Evolutionary conservation across 108 stramenopile species (phyloP), one percentile per base, ranked within the genome.

Genomic region (Asterionellopsis glacialis): DNA sequence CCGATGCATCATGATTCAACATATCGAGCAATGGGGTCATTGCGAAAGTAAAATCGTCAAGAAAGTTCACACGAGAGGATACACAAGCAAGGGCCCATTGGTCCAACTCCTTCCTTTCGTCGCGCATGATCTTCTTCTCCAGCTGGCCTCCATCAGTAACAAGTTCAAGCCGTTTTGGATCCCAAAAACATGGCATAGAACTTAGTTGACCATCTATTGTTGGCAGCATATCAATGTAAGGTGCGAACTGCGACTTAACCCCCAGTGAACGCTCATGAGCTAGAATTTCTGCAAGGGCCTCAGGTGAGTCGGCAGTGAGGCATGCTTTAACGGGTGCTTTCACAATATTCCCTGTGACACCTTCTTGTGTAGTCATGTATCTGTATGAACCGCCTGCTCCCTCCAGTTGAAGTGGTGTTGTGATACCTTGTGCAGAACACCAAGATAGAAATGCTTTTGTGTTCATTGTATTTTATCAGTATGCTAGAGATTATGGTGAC

Each of bases 1-100:
- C 66, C 0, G 74, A 58, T 0, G 63, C 41, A 59, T 87, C 72
- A 67, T 90, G 88, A 64, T 83, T 90, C 45, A 90, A 70, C 85
- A 90, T 87, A 55, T 90, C 85, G 41, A 90, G 41, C 54, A 84
- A 48, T 16, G 88, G 88, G 21, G 88, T 87, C 69, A 87, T 74
- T 14, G 81, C 56, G 56, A 87, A 90, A 38, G 41, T 67, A 10
- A 65, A 62, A 60, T 90, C 83, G 19, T 71, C 73, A 14, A 90
- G 51, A 63, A 82, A 90, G 45, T 87, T 84, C 26, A 79, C 76
- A 50, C 88, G 73, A 11, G 88, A 85, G 67, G 82, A 76, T 21
- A 90, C 88, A 61, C 76, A 75, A 11, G 88, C 85, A n/a, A 83
- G 65, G 11, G 88, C 83, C 88, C 88, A 87, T 51, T 60, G 73